phyloP scores from a whole-genome alignment of 1,284 basidiomycete genomes.

The Tranzscheliella williamsii region DNA sequence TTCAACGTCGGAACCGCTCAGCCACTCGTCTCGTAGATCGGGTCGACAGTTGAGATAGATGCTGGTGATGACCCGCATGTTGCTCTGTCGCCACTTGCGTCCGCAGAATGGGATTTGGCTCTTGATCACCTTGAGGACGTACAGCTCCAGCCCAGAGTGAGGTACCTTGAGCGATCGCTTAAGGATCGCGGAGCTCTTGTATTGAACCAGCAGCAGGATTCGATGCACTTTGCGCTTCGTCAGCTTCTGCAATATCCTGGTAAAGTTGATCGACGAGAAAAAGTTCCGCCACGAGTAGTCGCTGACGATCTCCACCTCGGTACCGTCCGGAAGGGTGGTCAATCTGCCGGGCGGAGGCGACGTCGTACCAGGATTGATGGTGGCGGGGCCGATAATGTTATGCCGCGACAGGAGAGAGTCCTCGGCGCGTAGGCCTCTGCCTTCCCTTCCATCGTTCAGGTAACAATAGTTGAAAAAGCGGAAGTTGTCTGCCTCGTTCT shows the following conservation, averaged over 20 bases:
- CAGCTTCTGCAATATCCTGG: slow-evolving; percentile 95
- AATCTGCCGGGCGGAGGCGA: slow-evolving; percentile 26
- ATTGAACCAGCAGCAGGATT: slow-evolving; percentile 93
- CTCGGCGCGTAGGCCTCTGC: slow-evolving; percentile 57
- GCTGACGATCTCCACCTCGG: slow-evolving; percentile 75
- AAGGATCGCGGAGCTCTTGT: slow-evolving; percentile 86
- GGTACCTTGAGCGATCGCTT: slow-evolving; percentile 92
- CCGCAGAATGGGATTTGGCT: slow-evolving; percentile 98
- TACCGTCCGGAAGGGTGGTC: slow-evolving; percentile 28
- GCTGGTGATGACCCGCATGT: slow-evolving; percentile 99
- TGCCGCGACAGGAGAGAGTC: slow-evolving; percentile 51
- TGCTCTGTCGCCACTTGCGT: slow-evolving; percentile 98
- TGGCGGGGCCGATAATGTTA: slow-evolving; percentile 43
- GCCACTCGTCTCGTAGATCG: slow-evolving; percentile 95
- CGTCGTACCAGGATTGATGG: slow-evolving; percentile 33
- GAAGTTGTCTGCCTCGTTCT: slow-evolving; percentile 76
- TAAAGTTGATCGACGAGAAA: slow-evolving; percentile 96
- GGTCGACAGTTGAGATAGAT: slow-evolving; percentile 97
- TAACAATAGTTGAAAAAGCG: slow-evolving; percentile 96
- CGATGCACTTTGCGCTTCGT: slow-evolving; percentile 92
- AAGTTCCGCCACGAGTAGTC: slow-evolving; percentile 99
- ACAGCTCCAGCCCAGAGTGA: slow-evolving; percentile 90
- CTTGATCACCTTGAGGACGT: slow-evolving; percentile 97
- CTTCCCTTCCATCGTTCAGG: slow-evolving; percentile 64
- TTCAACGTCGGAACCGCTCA: slow-evolving; percentile 89